Percentiles rank a stretch among this genome's conserved stretches.
Conservation (phyloP, 768 basidiomycete species). For the Termitomyces sp. region DNA sequence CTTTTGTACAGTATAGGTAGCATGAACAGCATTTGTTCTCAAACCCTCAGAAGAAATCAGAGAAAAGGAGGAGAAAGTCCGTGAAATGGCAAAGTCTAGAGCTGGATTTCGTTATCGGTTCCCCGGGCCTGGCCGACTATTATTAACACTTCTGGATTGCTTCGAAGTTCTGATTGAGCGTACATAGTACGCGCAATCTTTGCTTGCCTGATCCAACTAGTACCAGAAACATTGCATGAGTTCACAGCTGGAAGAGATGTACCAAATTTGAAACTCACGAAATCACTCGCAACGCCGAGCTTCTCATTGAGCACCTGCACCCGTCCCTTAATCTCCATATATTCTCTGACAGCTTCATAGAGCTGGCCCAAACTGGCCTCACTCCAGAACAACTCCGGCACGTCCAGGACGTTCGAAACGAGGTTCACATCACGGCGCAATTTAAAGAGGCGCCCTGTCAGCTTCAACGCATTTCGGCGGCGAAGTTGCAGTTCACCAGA, state of each 20-base stretch:
- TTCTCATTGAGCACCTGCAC: constrained; percentile 88
- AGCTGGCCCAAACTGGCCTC: constrained; percentile 86
- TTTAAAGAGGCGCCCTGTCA: constrained; percentile 85
- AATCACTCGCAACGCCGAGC: constrained; percentile 79
- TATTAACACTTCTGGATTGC: neutral
- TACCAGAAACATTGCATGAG: constrained; percentile 28
- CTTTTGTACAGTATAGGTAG: neutral
- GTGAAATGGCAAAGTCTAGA: neutral
- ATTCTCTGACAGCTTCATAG: constrained; percentile 91
- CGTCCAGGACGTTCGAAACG: constrained; percentile 89
- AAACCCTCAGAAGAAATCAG: neutral
- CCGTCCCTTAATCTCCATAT: constrained; percentile 85
- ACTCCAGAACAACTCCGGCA: constrained; percentile 92
- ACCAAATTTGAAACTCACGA: constrained; percentile 48
- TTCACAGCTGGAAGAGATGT: neutral
- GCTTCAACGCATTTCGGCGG: constrained; percentile 77
- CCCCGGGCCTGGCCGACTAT: neutral
- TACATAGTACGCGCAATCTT: neutral
- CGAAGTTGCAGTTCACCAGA: constrained; percentile 73
- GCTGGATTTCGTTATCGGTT: neutral
- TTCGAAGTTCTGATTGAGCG: neutral
- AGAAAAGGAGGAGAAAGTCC: neutral
- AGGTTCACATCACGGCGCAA: constrained; percentile 86
- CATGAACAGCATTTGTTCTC: neutral
- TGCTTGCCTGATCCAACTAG: constrained; percentile 52